Evolutionary conservation across 306 rosid genomes (phyloP).

Genomic region (Glycine soja): DNA sequence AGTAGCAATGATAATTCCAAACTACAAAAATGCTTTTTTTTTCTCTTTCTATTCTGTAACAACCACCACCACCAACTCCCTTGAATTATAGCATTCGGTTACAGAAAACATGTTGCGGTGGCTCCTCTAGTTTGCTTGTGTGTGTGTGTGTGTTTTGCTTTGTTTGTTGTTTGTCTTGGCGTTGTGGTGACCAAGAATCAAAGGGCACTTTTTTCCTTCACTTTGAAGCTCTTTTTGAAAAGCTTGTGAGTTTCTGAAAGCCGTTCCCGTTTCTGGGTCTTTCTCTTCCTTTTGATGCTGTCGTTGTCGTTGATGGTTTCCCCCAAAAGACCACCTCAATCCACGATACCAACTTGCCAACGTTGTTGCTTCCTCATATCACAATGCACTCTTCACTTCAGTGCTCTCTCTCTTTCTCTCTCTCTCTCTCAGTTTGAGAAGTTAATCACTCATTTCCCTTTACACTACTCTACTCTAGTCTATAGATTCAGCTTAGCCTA

Average conservation of each 20-base stretch:
- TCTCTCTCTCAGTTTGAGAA: conserved; percentile 32
- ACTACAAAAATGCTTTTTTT: background rate
- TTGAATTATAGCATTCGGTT: conserved; percentile 39
- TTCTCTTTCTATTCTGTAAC: conserved; percentile 51
- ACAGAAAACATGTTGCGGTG: conserved; percentile 35
- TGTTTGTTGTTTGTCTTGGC: background rate
- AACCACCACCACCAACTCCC: conserved; percentile 32
- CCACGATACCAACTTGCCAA: conserved; percentile 76
- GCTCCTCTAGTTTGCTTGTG: background rate
- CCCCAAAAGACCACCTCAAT: conserved; percentile 55
- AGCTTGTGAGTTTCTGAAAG: conserved; percentile 27
- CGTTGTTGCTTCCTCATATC: conserved; percentile 46
- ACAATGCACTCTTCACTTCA: conserved; percentile 24
- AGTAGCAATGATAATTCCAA: conserved; percentile 58
- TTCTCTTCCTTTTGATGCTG: conserved; percentile 39
- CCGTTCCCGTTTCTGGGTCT: conserved; percentile 29
- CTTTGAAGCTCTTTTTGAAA: conserved; percentile 43
- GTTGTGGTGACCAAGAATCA: conserved; percentile 36
- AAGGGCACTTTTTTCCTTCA: conserved; percentile 40
- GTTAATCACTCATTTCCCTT: background rate
- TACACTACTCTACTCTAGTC: conserved; percentile 8
- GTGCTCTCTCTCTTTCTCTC: conserved; percentile 4
- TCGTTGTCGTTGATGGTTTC: conserved; percentile 53
- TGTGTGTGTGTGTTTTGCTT: no score
- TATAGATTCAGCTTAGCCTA: conserved; percentile 46